These are phyloP conservation scores for Kodamaea fukazawae DNA, from an alignment of 805 yeast genomes.

Conservation along the genomic window DNA sequence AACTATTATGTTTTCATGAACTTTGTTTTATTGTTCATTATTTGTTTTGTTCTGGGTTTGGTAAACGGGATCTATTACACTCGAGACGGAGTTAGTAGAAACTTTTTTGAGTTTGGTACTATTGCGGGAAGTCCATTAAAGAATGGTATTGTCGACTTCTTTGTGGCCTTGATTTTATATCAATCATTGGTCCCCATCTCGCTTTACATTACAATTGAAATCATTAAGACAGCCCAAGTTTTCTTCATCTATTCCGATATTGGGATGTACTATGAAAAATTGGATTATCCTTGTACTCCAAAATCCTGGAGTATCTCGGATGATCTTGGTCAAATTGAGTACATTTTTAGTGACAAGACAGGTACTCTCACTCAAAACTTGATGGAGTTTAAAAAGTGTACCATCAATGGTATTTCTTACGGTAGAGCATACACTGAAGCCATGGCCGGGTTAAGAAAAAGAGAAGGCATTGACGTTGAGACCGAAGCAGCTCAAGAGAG, in stretches of 20 bases:
- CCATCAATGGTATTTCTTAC: conserved; percentile 63
- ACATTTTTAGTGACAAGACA: conserved; percentile 78
- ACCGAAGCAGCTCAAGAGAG: conserved; percentile 44
- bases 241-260: conserved; percentile 69
- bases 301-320: conserved; percentile 83
- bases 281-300: conserved; percentile 77
- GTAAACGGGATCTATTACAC: conserved; percentile 65
- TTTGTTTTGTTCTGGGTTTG: conserved; percentile 69
- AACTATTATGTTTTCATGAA: conserved; percentile 65
- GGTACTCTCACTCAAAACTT: conserved; percentile 82
- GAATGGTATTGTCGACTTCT: conserved; percentile 66
- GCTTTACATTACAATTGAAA: conserved; percentile 73
- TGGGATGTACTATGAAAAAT: conserved; percentile 62
- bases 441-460: conserved; percentile 64
- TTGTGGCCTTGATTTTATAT: conserved; percentile 69
- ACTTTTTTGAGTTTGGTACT: conserved; percentile 60
- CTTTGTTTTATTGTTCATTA: conserved; percentile 55
- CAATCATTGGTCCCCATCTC: conserved; percentile 82
- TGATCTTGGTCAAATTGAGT: conserved; percentile 81
- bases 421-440: conserved; percentile 81
- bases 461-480: conserved; percentile 61
- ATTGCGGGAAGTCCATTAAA: conserved; percentile 57
- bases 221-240: conserved; percentile 74
- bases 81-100: conserved; percentile 41
- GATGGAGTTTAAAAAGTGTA: conserved; percentile 79